A percentile compares a stretch with the other conserved stretches of the same genome.
These are phyloP conservation scores for Cladosporium colombiae DNA, from an alignment of 2,329 filamentous ascomycete genomes.

Conservation along the genomic window DNA sequence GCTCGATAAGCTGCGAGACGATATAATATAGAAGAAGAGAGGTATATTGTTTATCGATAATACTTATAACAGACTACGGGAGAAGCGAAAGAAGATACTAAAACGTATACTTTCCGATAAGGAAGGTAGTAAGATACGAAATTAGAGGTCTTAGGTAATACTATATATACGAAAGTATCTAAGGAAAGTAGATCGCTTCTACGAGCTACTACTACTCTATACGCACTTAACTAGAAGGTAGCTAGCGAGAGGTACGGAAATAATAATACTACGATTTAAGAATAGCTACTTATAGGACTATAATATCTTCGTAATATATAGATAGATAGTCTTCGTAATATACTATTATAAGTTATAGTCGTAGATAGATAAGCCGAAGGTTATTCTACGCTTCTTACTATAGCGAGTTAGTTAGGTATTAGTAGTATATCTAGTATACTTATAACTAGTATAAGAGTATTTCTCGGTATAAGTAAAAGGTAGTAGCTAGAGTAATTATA, in stretches of 20 bases:
- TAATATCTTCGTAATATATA: constrained; percentile 29
- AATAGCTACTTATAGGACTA: constrained; percentile 28
- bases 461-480: constrained; percentile 24
- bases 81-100: constrained; percentile 26
- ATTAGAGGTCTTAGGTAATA: not conserved
- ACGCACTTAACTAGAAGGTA: constrained; percentile 23
- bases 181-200: constrained; percentile 21
- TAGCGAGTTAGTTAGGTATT: constrained; percentile 29
- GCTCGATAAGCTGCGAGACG: constrained; percentile 25
- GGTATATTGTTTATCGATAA: constrained; percentile 28
- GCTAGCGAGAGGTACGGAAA: constrained; percentile 26
- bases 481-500: constrained; percentile 22
- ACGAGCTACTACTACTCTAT: constrained; percentile 24
- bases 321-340: constrained; percentile 26
- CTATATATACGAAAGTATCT: constrained; percentile 19
- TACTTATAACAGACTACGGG: constrained; percentile 24
- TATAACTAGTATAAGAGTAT: constrained; percentile 28
- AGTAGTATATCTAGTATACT: constrained; percentile 28
- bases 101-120: constrained; percentile 16
- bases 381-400: constrained; percentile 30
- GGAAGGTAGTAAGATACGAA: constrained; percentile 14
- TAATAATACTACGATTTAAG: constrained; percentile 24
- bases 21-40: constrained; percentile 27
- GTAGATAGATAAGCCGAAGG: constrained; percentile 31
- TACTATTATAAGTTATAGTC: constrained; percentile 32